Evolutionary conservation across 108 stramenopile genomes (phyloP).

Genomic region (Conticribra weissflogii): DNA sequence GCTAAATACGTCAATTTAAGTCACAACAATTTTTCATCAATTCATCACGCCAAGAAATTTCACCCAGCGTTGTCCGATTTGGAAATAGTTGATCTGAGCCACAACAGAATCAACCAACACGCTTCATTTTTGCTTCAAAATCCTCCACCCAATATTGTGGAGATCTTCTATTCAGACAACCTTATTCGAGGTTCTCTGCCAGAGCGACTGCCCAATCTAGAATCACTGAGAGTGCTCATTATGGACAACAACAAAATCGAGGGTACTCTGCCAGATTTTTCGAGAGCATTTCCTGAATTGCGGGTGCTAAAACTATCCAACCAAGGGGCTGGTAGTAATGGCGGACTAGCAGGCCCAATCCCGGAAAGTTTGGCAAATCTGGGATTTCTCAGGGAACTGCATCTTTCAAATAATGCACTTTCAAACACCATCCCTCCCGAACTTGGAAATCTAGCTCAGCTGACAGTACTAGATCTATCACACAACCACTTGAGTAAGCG

Average conservation of each 20-base stretch:
- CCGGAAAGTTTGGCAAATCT: background rate
- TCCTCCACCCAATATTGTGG: background rate
- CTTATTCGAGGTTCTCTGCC: background rate
- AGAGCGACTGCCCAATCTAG: background rate
- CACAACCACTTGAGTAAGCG: background rate
- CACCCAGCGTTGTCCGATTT: background rate
- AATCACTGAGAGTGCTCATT: background rate
- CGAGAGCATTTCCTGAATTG: background rate
- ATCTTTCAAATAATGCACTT: background rate
- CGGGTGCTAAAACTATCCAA: background rate
- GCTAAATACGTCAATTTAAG: background rate
- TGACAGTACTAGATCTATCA: background rate
- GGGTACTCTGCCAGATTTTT: constrained; percentile 19
- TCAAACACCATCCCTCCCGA: background rate
- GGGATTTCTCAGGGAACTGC: background rate
- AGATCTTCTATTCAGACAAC: background rate
- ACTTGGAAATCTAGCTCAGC: background rate
- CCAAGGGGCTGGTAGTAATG: background rate
- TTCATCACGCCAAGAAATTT: background rate
- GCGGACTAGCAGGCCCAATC: background rate
- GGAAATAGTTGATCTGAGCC: background rate
- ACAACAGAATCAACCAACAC: background rate
- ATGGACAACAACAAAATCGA: background rate
- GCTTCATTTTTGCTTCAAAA: background rate
- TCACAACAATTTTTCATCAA: background rate